A percentile compares a stretch with the other conserved stretches of the same genome.
Conservation (phyloP, 495 filamentous ascomycete species). For the Lentithecium fluviatile region DNA sequence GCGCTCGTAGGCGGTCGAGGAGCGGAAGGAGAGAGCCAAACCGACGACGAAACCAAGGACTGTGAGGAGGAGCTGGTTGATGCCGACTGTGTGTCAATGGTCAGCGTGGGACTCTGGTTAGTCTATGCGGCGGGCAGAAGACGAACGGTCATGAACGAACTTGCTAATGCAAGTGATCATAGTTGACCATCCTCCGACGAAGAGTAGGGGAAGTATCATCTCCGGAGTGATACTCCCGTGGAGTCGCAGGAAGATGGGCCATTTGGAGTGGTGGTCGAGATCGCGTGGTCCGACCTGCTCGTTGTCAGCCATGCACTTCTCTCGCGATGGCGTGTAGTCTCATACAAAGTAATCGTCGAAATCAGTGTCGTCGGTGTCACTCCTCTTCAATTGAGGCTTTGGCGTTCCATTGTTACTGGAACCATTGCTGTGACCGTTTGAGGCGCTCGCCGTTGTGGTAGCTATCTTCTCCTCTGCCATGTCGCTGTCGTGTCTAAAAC, state of each 20-base stretch:
- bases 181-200: constrained; percentile 68
- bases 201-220: constrained; percentile 65
- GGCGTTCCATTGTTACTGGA: not conserved
- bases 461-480: not conserved
- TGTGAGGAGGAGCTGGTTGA: constrained; percentile 71
- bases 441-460: not conserved
- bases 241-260: constrained; percentile 32
- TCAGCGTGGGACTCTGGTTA: not conserved
- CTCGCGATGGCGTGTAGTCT: not conserved
- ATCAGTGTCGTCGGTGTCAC: constrained; percentile 7
- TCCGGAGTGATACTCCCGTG: constrained; percentile 34
- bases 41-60: constrained; percentile 89
- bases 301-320: not conserved
- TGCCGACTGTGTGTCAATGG: constrained; percentile 47
- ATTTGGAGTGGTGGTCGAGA: constrained; percentile 31
- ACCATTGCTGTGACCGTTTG: not conserved
- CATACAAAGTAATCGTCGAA: constrained; percentile 24
- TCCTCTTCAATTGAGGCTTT: not conserved
- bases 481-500: not conserved
- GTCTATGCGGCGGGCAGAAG: not conserved
- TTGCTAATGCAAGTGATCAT: constrained; percentile 63
- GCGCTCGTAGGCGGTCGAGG: constrained; percentile 79
- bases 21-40: constrained; percentile 78
- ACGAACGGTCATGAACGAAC: constrained; percentile 53
- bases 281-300: constrained; percentile 33